phyloP scores from a whole-genome alignment of 2,329 filamentous ascomycete genomes.

The Elsinoe australis region DNA sequence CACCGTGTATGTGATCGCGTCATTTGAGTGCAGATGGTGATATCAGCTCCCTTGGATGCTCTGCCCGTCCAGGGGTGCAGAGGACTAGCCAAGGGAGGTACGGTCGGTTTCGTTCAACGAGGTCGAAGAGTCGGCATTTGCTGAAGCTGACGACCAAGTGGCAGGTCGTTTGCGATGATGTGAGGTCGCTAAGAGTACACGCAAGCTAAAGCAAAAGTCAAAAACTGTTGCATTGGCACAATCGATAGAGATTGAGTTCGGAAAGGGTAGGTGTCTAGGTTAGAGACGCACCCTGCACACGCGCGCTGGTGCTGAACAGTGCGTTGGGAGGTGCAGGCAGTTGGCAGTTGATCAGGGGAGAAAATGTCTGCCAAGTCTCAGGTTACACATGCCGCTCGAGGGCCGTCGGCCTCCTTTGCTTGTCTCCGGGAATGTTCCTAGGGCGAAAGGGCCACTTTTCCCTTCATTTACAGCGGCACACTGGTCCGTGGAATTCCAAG shows the following conservation, averaged over 20 bases:
- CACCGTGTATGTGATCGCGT: slow-evolving; percentile 12
- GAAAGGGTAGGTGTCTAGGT: background rate
- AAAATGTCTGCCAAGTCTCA: no score
- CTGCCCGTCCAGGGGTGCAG: slow-evolving; percentile 13
- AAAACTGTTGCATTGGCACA: background rate
- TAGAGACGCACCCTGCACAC: slow-evolving; percentile 4
- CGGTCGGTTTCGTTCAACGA: background rate
- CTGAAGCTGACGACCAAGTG: background rate
- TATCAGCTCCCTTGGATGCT: slow-evolving; percentile 11
- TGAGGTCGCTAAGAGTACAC: background rate
- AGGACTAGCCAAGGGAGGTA: slow-evolving; percentile 6
- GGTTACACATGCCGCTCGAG: no score
- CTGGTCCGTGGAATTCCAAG: no score
- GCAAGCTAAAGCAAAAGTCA: slow-evolving; percentile 13
- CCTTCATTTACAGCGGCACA: no score
- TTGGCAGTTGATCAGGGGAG: no score
- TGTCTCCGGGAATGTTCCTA: no score
- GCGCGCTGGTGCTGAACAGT: background rate
- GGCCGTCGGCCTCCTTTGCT: no score
- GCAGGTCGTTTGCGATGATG: background rate
- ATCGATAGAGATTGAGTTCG: slow-evolving; percentile 7
- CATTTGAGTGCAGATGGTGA: background rate
- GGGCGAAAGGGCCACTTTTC: no score
- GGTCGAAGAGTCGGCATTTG: slow-evolving; percentile 13
- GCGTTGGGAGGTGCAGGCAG: no score